Evolutionary conservation across 148 eudicot genomes (phyloP).

Genomic region (Agrostemma githago): DNA sequence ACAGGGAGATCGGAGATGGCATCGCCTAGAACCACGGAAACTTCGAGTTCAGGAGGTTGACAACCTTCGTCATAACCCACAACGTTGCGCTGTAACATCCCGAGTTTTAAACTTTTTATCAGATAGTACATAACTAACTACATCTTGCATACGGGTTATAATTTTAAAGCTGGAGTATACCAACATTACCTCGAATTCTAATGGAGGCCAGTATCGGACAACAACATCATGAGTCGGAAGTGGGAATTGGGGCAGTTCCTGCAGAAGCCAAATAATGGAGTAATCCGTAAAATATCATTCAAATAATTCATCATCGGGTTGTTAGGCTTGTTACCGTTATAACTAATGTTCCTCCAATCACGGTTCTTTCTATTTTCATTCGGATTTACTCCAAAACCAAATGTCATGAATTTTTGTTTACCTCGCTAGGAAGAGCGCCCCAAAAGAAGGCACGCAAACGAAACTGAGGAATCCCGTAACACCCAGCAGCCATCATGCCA

Average conservation of each 20-base stretch:
- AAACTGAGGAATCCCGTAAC: constrained; percentile 94
- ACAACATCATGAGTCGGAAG: constrained; percentile 93
- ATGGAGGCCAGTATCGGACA: constrained; percentile 63
- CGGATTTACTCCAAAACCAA: no score
- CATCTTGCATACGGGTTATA: neutral
- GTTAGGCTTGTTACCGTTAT: neutral
- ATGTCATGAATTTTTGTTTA: constrained; percentile 10
- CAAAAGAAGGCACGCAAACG: constrained; percentile 88
- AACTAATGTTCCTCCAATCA: neutral
- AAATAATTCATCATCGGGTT: neutral
- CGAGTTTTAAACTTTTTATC: constrained; percentile 1
- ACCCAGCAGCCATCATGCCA: constrained; percentile 86
- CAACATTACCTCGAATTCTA: constrained; percentile 71
- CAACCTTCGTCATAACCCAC: constrained; percentile 89
- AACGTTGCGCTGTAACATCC: constrained; percentile 59
- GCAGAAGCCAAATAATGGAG: constrained; percentile 20
- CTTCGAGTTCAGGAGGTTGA: constrained; percentile 62
- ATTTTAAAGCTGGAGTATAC: neutral
- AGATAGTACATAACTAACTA: neutral
- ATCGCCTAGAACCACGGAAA: constrained; percentile 62
- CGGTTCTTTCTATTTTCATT: no score
- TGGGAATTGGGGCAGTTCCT: constrained; percentile 87
- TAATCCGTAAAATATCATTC: neutral
- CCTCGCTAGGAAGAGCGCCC: constrained; percentile 87
- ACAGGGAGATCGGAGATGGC: constrained; percentile 90